phyloP scores from a whole-genome alignment of 176 grass and related monocot genomes.

The Bolboschoenus planiculmis region DNA sequence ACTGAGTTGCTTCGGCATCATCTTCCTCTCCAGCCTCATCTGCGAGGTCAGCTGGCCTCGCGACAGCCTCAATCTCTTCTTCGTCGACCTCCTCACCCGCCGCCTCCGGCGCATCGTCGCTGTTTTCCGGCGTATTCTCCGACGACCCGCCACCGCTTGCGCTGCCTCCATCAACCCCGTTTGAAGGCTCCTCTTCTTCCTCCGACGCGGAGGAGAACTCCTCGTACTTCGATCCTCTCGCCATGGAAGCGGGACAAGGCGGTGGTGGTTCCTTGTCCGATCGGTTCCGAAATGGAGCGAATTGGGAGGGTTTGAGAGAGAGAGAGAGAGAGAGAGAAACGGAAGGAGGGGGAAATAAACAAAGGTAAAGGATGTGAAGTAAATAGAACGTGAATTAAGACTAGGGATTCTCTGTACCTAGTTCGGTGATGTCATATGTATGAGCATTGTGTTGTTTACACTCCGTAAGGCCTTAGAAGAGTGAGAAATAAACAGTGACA shows the following conservation, averaged over 20 bases:
- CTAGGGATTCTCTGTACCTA: neutral
- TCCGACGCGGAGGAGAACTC: constrained; percentile 45
- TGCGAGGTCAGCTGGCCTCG: constrained; percentile 24
- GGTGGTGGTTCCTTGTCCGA: neutral
- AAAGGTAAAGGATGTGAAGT: constrained; percentile 9
- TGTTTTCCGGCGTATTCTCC: constrained; percentile 29
- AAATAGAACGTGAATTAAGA: neutral
- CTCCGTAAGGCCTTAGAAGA: neutral
- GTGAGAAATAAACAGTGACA: neutral
- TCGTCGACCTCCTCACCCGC: constrained; percentile 51
- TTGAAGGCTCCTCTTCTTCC: constrained; percentile 40
- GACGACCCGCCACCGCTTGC: constrained; percentile 22
- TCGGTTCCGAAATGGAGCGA: neutral
- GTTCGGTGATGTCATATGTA: neutral
- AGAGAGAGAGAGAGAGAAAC: neutral
- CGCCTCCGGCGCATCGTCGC: neutral
- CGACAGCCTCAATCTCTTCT: constrained; percentile 69
- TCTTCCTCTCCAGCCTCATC: constrained; percentile 23
- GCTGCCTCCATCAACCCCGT: constrained; percentile 26
- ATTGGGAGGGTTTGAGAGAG: constrained; percentile 26
- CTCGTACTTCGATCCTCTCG: constrained; percentile 56
- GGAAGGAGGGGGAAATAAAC: neutral
- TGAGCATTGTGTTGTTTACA: neutral
- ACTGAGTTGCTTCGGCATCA: constrained; percentile 33
- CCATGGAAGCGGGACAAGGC: constrained; percentile 22